Conservation (phyloP, 345 rosid species). For the Acer negundo region DNA sequence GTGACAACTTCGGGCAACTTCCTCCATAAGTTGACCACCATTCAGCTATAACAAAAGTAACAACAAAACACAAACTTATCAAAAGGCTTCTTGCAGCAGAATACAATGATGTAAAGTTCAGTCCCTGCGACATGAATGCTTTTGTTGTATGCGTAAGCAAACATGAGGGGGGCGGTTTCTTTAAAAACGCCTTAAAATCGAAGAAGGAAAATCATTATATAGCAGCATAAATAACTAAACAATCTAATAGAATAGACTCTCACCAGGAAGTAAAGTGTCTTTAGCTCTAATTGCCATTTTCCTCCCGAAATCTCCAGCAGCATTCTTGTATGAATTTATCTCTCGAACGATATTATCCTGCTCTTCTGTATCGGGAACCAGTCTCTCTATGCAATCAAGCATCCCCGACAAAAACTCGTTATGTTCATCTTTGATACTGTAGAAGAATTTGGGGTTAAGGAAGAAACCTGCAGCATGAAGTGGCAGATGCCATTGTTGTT, state of each 20-base stretch:
- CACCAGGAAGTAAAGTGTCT: slow-evolving; percentile 81
- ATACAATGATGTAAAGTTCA: slow-evolving; percentile 4
- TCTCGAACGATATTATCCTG: slow-evolving; percentile 82
- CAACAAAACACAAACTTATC: not conserved
- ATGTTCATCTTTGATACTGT: slow-evolving; percentile 67
- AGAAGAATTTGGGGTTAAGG: slow-evolving; percentile 90
- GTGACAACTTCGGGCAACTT: slow-evolving; percentile 85
- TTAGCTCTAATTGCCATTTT: slow-evolving; percentile 85
- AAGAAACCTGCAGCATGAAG: slow-evolving; percentile 89
- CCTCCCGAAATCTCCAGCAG: slow-evolving; percentile 86
- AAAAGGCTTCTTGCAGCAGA: slow-evolving; percentile 4
- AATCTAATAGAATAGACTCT: slow-evolving; percentile 21
- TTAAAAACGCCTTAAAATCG: not conserved
- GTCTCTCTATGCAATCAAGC: slow-evolving; percentile 85
- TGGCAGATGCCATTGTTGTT: slow-evolving; percentile 67
- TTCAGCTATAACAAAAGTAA: slow-evolving; percentile 57
- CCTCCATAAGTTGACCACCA: slow-evolving; percentile 99
- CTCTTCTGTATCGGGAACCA: slow-evolving; percentile 64
- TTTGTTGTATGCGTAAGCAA: not conserved
- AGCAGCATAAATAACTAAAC: slow-evolving; percentile 13
- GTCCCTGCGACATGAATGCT: slow-evolving; percentile 1
- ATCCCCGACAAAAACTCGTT: slow-evolving; percentile 62
- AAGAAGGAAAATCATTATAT: not conserved
- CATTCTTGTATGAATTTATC: slow-evolving; percentile 67
- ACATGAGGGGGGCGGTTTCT: not conserved